Percentiles rank a stretch among this genome's conserved stretches.
These are phyloP conservation scores for Haberlea rhodopensis DNA, from an alignment of 257 asterid genomes.

Conservation along the genomic window DNA sequence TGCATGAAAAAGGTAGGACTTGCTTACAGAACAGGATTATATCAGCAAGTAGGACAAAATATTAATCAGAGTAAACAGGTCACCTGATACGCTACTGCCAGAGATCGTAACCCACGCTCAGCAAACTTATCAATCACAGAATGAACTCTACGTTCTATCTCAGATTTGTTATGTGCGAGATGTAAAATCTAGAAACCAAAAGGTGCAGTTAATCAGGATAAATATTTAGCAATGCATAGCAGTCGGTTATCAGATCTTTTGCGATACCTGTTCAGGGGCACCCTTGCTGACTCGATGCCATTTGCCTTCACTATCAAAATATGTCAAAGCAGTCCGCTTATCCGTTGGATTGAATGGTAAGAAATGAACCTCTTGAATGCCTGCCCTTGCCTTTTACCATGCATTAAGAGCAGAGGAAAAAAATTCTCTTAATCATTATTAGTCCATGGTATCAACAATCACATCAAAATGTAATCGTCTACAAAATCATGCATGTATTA, in stretches of 20 bases:
- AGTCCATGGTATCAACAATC: neutral
- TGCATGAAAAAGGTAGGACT: neutral
- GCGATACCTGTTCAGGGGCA: constrained; percentile 41
- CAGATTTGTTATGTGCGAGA: constrained; percentile 35
- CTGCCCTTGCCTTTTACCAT: constrained; percentile 34
- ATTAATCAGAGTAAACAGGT: neutral
- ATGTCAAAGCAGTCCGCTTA: constrained; percentile 42
- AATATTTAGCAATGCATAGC: neutral
- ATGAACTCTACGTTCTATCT: constrained; percentile 34
- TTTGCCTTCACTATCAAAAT: constrained; percentile 34
- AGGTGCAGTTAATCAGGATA: neutral
- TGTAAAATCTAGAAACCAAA: constrained; percentile 29
- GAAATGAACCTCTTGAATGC: constrained; percentile 40
- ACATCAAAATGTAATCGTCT: neutral
- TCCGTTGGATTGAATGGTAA: constrained; percentile 41
- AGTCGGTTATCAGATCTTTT: constrained; percentile 1
- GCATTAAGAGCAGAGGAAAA: neutral
- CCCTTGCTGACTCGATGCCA: constrained; percentile 45
- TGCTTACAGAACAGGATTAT: neutral
- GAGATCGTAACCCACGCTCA: constrained; percentile 40
- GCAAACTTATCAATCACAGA: constrained; percentile 37
- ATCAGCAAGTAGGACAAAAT: neutral
- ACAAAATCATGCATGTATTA: neutral
- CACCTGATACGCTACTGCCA: constrained; percentile 40
- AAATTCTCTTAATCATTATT: neutral